Percentiles rank a stretch among this genome's conserved stretches.
These are phyloP conservation scores for Cardamine occulta DNA, from an alignment of 345 rosid genomes.

Conservation along the genomic window DNA sequence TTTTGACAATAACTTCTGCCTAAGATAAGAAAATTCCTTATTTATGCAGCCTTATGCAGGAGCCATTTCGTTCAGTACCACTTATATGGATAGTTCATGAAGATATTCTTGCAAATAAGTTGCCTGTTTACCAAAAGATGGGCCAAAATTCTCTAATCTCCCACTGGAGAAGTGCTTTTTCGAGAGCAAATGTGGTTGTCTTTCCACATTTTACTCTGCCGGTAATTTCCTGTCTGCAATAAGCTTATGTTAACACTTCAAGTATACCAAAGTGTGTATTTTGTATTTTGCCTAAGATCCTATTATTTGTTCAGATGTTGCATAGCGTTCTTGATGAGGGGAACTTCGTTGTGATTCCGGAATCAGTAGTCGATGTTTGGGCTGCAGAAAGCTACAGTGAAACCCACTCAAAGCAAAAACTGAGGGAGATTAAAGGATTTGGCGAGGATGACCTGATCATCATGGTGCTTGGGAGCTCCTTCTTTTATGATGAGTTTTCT, in stretches of 20 bases:
- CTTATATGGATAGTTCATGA: slow-evolving; percentile 95
- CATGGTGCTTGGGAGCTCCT: slow-evolving; percentile 81
- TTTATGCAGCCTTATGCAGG: slow-evolving; percentile 98
- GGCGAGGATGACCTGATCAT: slow-evolving; percentile 69
- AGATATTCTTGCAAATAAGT: slow-evolving; percentile 77
- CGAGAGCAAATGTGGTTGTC: slow-evolving; percentile 76
- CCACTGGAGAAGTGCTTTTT: slow-evolving; percentile 75
- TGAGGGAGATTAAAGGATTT: slow-evolving; percentile 68
- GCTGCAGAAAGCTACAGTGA: slow-evolving; percentile 74
- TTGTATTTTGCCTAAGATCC: slow-evolving; percentile 44
- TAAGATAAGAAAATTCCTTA: slow-evolving; percentile 60
- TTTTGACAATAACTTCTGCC: slow-evolving; percentile 26
- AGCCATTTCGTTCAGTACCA: slow-evolving; percentile 89
- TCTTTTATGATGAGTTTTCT: slow-evolving; percentile 74
- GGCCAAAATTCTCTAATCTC: slow-evolving; percentile 66
- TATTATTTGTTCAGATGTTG: slow-evolving; percentile 71
- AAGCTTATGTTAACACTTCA: slow-evolving; percentile 30
- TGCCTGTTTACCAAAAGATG: slow-evolving; percentile 65
- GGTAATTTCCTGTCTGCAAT: slow-evolving; percentile 51
- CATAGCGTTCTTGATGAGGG: slow-evolving; percentile 92
- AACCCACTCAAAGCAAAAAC: slow-evolving; percentile 59
- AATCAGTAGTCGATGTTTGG: slow-evolving; percentile 91
- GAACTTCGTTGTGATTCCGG: slow-evolving; percentile 95
- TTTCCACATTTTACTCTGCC: slow-evolving; percentile 85
- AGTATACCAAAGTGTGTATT: slow-evolving; percentile 25